phyloP scores from a whole-genome alignment of 2,329 filamentous ascomycete genomes.

The Claviceps paspali region DNA sequence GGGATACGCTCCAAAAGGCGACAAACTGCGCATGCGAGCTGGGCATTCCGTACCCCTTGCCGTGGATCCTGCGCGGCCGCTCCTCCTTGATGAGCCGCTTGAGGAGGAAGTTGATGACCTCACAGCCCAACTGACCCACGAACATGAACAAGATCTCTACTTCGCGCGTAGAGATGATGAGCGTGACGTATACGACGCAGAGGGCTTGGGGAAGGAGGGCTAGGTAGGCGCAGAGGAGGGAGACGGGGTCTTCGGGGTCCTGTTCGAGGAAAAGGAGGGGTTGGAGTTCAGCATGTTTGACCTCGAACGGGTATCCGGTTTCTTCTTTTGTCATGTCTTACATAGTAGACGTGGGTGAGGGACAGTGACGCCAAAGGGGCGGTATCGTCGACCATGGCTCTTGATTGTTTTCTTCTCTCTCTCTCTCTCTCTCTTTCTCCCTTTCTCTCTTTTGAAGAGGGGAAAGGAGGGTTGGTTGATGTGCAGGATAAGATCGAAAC shows the following conservation, averaged over 20 bases:
- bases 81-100: slow-evolving; percentile 91
- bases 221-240: slow-evolving; percentile 82
- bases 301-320: too few species aligned
- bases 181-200: slow-evolving; percentile 75
- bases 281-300: not conserved
- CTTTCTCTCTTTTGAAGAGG: not conserved
- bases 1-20: slow-evolving; percentile 73
- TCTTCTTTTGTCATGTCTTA: slow-evolving; percentile 19
- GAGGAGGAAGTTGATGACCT: slow-evolving; percentile 75
- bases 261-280: slow-evolving; percentile 22
- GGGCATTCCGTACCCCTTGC: slow-evolving; percentile 97
- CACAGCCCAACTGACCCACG: slow-evolving; percentile 78
- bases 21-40: slow-evolving; percentile 89
- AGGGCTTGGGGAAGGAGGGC: slow-evolving; percentile 86
- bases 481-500: too few species aligned
- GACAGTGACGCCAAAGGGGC: slow-evolving; percentile 75
- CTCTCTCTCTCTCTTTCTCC: too few species aligned
- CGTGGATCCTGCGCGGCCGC: slow-evolving; percentile 66
- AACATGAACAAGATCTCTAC: slow-evolving; percentile 83
- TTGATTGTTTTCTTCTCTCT: not conserved
- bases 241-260: slow-evolving; percentile 76
- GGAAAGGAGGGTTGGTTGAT: not conserved
- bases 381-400: slow-evolving; percentile 14
- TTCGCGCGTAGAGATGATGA: slow-evolving; percentile 85
- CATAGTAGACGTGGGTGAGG: slow-evolving; percentile 92